phyloP scores from a whole-genome alignment of 768 basidiomycete genomes.

The Multifurca ochricompacta region DNA sequence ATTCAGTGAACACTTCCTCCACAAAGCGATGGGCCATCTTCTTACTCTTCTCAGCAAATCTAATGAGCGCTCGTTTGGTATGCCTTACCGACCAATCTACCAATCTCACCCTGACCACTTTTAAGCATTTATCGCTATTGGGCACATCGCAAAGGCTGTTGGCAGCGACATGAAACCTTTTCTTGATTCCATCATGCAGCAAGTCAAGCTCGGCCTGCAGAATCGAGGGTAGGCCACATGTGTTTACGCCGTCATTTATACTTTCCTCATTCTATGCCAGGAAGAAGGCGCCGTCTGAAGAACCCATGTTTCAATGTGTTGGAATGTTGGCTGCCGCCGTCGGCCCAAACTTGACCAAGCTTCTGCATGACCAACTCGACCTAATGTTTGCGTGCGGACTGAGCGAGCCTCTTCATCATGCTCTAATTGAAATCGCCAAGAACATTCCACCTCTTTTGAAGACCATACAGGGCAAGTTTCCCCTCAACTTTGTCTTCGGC shows the following conservation, averaged over 20 bases:
- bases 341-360: slow-evolving; percentile 90
- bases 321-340: slow-evolving; percentile 94
- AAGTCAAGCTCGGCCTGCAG: slow-evolving; percentile 85
- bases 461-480: slow-evolving; percentile 79
- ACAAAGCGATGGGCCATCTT: slow-evolving; percentile 90
- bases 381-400: slow-evolving; percentile 93
- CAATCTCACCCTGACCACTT: slow-evolving; percentile 3
- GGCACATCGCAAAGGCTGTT: slow-evolving; percentile 87
- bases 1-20: slow-evolving; percentile 85
- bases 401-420: slow-evolving; percentile 80
- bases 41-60: slow-evolving; percentile 84
- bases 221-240: slow-evolving; percentile 61
- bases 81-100: slow-evolving; percentile 16
- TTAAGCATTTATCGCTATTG: slow-evolving; percentile 90
- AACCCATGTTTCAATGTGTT: slow-evolving; percentile 95
- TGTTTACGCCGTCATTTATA: background rate
- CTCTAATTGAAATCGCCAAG: slow-evolving; percentile 74
- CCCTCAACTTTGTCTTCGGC: background rate
- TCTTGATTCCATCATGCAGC: slow-evolving; percentile 81
- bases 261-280: slow-evolving; percentile 36
- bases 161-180: slow-evolving; percentile 95
- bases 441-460: slow-evolving; percentile 86
- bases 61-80: slow-evolving; percentile 81
- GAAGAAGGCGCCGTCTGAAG: slow-evolving; percentile 89
- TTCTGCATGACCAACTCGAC: slow-evolving; percentile 93